Base-by-base conservation (phyloP, 164 flowering plant genomes). In the Vitis amurensis region DNA sequence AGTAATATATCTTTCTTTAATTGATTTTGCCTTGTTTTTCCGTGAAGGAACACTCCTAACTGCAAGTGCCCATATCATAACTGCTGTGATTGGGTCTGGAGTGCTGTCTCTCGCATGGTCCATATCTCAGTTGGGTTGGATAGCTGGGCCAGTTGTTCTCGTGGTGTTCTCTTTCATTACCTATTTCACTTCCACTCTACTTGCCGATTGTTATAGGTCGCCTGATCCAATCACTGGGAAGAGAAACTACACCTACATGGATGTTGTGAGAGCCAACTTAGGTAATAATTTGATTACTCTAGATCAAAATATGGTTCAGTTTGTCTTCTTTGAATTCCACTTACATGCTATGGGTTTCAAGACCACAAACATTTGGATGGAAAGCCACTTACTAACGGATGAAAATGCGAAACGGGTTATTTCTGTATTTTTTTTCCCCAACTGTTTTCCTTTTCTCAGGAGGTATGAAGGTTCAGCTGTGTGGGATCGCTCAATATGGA, bases 11-110 rank as follows among this genome's bases (percentile, higher is more conserved):
- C n/a, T 57, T 55, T 14, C 53, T 47, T n/a, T 15, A 61, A 3
- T 61, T 50, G 50, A 29, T 58, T 49, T 9, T 72, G 30, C 15
- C 29, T 60, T 71, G 44, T 3, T 58, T 15, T 11, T 9, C 49
- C 13, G n/a, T 78, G 64, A 66, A 94, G 99, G 99, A 56, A 89
- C 96, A 0, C 69, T 88, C 83, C 1, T 87, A 67, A 93, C 98
- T n/a, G 98, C 98, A 11, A 93, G 98, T 75, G 97, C 98, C 2
- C 99, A 95, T 66, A 92, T 95, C 6, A 91, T 95, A 50, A 95
- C 99, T 1, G 98, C 99, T 0, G 99, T 95, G 58, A 95, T 95
- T 37, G 99, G 99, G 44, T 95, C 99, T 1, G 99, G 99, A 9
- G 99, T 95, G 67, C 79, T 92, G 30, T 90, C 97, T 0, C 72